Percentiles rank a stretch among this genome's conserved stretches.
These are phyloP conservation scores for Cercospora zeina DNA, from an alignment of 2,329 filamentous ascomycete genomes.

Conservation along the genomic window DNA sequence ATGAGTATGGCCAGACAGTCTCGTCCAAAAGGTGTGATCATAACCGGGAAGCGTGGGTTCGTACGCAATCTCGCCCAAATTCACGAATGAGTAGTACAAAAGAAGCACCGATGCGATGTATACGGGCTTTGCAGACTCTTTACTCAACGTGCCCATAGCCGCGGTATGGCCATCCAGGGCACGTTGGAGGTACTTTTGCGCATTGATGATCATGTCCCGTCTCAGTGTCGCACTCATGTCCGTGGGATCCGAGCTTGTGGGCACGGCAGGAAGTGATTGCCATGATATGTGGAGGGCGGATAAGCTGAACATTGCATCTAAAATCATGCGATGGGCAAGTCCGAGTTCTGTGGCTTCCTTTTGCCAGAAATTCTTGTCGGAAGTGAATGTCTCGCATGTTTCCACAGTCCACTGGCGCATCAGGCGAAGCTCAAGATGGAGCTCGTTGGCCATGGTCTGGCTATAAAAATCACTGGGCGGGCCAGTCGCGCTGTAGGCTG, in stretches of 20 bases:
- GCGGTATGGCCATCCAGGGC: constrained; percentile 32
- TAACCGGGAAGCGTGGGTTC: constrained; percentile 24
- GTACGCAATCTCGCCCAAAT: constrained; percentile 28
- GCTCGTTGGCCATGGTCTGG: constrained; percentile 15
- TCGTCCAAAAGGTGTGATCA: constrained; percentile 31
- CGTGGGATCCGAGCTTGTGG: background rate
- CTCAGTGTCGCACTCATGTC: constrained; percentile 3
- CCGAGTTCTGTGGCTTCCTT: constrained; percentile 33
- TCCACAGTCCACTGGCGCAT: constrained; percentile 36
- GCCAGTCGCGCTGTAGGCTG: background rate
- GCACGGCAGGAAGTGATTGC: constrained; percentile 16
- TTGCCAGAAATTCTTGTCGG: constrained; percentile 32
- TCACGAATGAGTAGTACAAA: constrained; percentile 32
- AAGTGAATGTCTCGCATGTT: constrained; percentile 30
- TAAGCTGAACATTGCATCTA: constrained; percentile 34
- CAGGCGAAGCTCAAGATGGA: constrained; percentile 30
- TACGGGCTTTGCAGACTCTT: constrained; percentile 29
- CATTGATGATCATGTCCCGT: constrained; percentile 29
- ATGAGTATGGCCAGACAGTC: constrained; percentile 30
- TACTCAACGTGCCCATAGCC: constrained; percentile 24
- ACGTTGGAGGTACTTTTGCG: constrained; percentile 33
- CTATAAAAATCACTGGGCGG: background rate
- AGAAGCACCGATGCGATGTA: constrained; percentile 32
- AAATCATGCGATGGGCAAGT: constrained; percentile 29
- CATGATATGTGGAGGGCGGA: constrained; percentile 32